These are phyloP conservation scores for Suillus tomentosus DNA, from an alignment of 768 basidiomycete genomes.

Conservation along the genomic window DNA sequence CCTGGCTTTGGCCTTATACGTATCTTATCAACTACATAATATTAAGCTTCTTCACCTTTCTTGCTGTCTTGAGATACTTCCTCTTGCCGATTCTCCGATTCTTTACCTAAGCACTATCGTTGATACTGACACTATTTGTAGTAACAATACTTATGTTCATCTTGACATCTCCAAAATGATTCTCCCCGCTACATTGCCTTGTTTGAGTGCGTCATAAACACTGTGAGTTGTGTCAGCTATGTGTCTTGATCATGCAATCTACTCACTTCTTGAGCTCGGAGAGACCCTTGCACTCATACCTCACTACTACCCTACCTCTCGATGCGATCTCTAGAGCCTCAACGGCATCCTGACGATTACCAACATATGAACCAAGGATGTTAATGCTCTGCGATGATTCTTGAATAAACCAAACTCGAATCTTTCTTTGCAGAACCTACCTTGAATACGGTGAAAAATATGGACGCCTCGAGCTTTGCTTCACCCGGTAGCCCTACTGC, in stretches of 20 bases:
- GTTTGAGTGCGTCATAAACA: slow-evolving; percentile 41
- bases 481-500: slow-evolving; percentile 74
- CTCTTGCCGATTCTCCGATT: too few species aligned
- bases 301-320: slow-evolving; percentile 66
- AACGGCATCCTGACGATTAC: slow-evolving; percentile 81
- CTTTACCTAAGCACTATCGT: too few species aligned
- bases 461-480: slow-evolving; percentile 57
- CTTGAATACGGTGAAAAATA: slow-evolving; percentile 75
- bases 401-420: slow-evolving; percentile 11
- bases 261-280: slow-evolving; percentile 54
- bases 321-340: slow-evolving; percentile 82
- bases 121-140: too few species aligned
- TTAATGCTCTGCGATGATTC: slow-evolving; percentile 24
- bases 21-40: neutral
- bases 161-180: slow-evolving; percentile 39
- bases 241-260: neutral
- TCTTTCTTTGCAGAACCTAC: slow-evolving; percentile 36
- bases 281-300: slow-evolving; percentile 49
- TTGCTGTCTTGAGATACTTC: too few species aligned
- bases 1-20: neutral
- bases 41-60: too few species aligned
- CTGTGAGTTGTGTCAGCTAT: slow-evolving; percentile 17
- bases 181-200: slow-evolving; percentile 46
- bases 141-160: slow-evolving; percentile 8
- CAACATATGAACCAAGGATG: slow-evolving; percentile 44